Evolutionary conservation across 345 rosid genomes (phyloP), one percentile per base, ranked within the genome.

Genomic region (Citrus sp.): DNA sequence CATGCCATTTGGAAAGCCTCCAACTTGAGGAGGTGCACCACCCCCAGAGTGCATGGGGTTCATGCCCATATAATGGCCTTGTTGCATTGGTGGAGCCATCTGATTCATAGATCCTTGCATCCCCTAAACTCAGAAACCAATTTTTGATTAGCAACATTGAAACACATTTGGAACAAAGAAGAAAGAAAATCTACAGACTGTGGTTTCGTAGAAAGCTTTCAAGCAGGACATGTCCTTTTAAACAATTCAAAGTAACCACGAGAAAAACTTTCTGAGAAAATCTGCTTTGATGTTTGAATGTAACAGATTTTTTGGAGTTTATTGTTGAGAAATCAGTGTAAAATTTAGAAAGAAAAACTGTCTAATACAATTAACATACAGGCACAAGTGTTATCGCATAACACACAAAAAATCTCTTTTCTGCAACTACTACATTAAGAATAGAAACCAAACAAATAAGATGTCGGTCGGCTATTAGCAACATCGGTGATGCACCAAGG

Each of bases 51-150:
- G 94, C 87, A 89, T 83, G 12, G 88, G 92, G 71, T 88, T 92
- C 91, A 87, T 81, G 81, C 97, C 94, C 97, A 91, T 90, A 79
- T 83, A 94, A 84, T 90, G 98, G 75, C 97, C 93, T 85, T 90
- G 99, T 77, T 89, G 89, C 87, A 89, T 73, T 21, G 89, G 91
- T 68, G 94, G 90, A 81, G 82, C 89, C 92, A 92, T 89, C 86
- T 88, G 92, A 86, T 84, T 90, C 92, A 93, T 87, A 21, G 90
- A 75, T 19, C 97, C 94, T 87, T 93, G 98, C 92, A 90, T 90
- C 35, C 97, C 98, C 98, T 92, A 59, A 40, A 80, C 55, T 67
- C 55, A 40, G 68, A 69, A 38, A 37, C 21, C 16, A 61, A 40
- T 38, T 18, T 18, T 34, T 7, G 42, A 60, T 64, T 13, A 77